Percentiles rank a stretch among this genome's conserved stretches.
Conservation (phyloP, 495 filamentous ascomycete genomes). For the Penicillium paxilli region DNA sequence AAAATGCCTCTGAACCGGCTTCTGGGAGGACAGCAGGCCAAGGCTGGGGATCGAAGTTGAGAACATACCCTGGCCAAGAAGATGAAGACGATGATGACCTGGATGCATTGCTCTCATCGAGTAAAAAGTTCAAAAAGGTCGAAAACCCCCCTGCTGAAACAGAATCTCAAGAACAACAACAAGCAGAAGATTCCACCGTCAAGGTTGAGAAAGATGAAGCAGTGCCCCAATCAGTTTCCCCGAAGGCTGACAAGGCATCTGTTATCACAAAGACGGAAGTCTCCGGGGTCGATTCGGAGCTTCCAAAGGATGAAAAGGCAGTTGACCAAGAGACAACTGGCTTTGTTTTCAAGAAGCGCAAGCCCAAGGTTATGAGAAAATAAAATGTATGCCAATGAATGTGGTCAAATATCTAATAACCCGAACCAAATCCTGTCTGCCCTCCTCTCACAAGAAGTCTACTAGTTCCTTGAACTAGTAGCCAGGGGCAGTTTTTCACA, state of each 20-base stretch:
- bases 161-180: slow-evolving; percentile 7
- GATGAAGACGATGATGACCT: slow-evolving; percentile 61
- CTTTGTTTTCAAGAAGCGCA: slow-evolving; percentile 89
- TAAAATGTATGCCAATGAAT: slow-evolving; percentile 9
- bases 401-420: too few relatives aligned
- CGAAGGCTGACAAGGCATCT: not conserved
- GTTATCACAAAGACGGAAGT: slow-evolving; percentile 35
- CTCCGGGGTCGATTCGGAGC: slow-evolving; percentile 5
- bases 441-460: not conserved
- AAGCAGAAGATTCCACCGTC: slow-evolving; percentile 3
- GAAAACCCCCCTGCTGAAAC: slow-evolving; percentile 20
- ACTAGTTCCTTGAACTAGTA: too few relatives aligned
- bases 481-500: too few relatives aligned
- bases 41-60: slow-evolving; percentile 74
- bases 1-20: slow-evolving; percentile 54
- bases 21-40: slow-evolving; percentile 62
- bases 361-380: slow-evolving; percentile 67
- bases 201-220: slow-evolving; percentile 19
- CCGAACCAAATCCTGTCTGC: too few relatives aligned
- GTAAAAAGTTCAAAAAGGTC: slow-evolving; percentile 46
- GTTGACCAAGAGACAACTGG: slow-evolving; percentile 34
- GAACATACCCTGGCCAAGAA: slow-evolving; percentile 57
- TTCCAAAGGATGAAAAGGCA: slow-evolving; percentile 18
- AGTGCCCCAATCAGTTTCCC: not conserved
- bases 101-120: slow-evolving; percentile 64